Evolutionary conservation across 2,329 filamentous ascomycete species (phyloP), one percentile per base, ranked within the genome.

Genomic region (Cordyceps cateniannulata): DNA sequence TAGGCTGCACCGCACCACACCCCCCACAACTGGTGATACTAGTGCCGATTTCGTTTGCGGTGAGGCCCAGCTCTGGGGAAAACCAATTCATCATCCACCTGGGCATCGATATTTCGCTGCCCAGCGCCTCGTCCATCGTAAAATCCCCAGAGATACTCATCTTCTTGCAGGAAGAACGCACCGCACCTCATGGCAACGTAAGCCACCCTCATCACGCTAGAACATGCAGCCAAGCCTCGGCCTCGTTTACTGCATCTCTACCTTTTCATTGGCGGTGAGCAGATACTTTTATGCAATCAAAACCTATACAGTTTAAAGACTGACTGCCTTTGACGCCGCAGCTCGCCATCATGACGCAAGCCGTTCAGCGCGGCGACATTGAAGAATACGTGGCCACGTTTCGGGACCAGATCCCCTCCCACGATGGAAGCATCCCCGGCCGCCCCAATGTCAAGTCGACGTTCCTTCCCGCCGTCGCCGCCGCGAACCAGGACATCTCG

Each of bases 401-500:
- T 20, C 57, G 57, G 1, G 57, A 47, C 27, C 57, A 53, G 48
- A 44, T 59, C 29, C 57, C 49, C 1, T 38, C 52, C 27, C 40
- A 53, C 3, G 38, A 59, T 27, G 57, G 57, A 14, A 53, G 20
- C 20, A 18, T 47, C 24, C 57, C 57, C 1, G 20, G 49, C 5
- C 56, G 42, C n/a, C 16, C 35, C n/a, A 35, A 47, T 25, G 40
- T 53, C 49, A 35, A 35, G 38, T 27, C 57, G 5, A 20, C 27
- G 1, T 59, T 59, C 25, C 38, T 25, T 3, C 57, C 57, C n/a
- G 44, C 48, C 3, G 24, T 47, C 3, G 48, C 35, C 2, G 49
- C 57, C 27, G 58, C 58, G 6, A 60, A 60, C 24, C 8, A 60
- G 22, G 50, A 60, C 25, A 14, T 60, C 10, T 55, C 58, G 3